Percentiles rank a stretch among this genome's conserved stretches.
Conservation (phyloP, 139 green algal genomes). For the Closterium sp. region DNA sequence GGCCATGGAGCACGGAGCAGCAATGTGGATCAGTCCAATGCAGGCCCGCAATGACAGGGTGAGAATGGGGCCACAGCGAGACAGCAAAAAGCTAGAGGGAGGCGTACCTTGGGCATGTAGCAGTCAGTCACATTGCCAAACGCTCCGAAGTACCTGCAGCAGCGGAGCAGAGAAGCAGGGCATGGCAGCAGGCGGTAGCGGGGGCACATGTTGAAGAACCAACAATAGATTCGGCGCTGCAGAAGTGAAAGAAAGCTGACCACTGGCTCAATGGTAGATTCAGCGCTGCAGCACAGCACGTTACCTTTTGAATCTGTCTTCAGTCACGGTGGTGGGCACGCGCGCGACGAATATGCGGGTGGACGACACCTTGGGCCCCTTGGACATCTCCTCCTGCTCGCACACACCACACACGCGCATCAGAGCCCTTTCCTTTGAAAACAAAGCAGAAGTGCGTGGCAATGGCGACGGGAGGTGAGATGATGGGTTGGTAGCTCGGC, state of each 20-base stretch:
- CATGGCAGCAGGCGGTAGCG: too few relatives aligned
- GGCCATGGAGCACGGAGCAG: not conserved
- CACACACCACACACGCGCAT: not conserved
- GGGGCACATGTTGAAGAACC: too few relatives aligned
- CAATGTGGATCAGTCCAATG: not conserved
- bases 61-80: not conserved
- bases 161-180: not conserved
- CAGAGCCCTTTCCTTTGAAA: too few relatives aligned
- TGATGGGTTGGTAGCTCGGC: too few relatives aligned
- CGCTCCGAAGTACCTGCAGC: conserved; percentile 39
- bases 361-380: not conserved
- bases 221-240: too few relatives aligned
- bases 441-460: too few relatives aligned
- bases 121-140: conserved; percentile 58
- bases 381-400: not conserved
- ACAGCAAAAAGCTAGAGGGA: not conserved
- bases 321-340: conserved; percentile 12
- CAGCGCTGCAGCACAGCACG: not conserved
- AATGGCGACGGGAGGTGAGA: too few relatives aligned
- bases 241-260: too few relatives aligned
- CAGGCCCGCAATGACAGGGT: not conserved
- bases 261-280: too few relatives aligned
- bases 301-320: conserved; percentile 35
- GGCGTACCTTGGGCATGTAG: conserved; percentile 59
- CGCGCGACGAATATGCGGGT: conserved; percentile 44